Conservation (phyloP, 2,329 filamentous ascomycete genomes). For the Colletotrichum spinosum region DNA sequence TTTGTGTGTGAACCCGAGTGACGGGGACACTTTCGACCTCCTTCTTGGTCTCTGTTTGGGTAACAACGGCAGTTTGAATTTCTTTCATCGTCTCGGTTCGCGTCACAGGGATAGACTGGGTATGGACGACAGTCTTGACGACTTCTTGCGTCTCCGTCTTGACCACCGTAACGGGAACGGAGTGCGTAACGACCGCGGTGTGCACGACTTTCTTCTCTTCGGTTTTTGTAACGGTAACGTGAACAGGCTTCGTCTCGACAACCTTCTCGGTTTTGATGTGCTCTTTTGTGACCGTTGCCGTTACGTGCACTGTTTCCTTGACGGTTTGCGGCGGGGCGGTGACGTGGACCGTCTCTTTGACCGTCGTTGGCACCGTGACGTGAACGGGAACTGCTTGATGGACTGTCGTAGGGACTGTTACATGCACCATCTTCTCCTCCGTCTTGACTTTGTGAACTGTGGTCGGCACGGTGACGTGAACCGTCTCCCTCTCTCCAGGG, state of each 20-base stretch:
- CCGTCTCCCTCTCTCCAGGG: conserved; percentile 17
- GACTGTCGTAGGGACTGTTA: conserved; percentile 19
- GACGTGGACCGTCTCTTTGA: conserved; percentile 24
- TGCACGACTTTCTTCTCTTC: conserved; percentile 24
- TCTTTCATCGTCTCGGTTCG: conserved; percentile 11
- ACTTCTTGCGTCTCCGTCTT: conserved; percentile 21
- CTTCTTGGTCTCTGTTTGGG: conserved; percentile 9
- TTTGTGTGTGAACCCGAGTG: conserved; percentile 1
- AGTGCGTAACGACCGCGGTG: conserved; percentile 16
- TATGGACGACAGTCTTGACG: conserved; percentile 16
- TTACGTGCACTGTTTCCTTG: conserved; percentile 30
- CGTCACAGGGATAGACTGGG: conserved; percentile 20
- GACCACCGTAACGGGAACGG: conserved; percentile 22
- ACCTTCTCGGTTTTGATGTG: conserved; percentile 12
- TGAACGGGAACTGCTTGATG: conserved; percentile 24
- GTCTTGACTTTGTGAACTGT: conserved; percentile 27
- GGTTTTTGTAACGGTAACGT: conserved; percentile 20
- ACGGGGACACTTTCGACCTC: conserved; percentile 11
- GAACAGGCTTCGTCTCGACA: conserved; percentile 14
- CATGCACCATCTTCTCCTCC: conserved; percentile 1
- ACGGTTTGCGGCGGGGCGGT: conserved; percentile 19
- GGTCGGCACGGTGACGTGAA: conserved; percentile 29
- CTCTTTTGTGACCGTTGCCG: conserved; percentile 12
- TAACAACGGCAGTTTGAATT: conserved; percentile 9
- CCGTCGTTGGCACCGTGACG: conserved; percentile 14